These are phyloP conservation scores for Pseudogymnoascus sp. DNA, from an alignment of 2,329 filamentous ascomycete genomes.

Conservation along the genomic window DNA sequence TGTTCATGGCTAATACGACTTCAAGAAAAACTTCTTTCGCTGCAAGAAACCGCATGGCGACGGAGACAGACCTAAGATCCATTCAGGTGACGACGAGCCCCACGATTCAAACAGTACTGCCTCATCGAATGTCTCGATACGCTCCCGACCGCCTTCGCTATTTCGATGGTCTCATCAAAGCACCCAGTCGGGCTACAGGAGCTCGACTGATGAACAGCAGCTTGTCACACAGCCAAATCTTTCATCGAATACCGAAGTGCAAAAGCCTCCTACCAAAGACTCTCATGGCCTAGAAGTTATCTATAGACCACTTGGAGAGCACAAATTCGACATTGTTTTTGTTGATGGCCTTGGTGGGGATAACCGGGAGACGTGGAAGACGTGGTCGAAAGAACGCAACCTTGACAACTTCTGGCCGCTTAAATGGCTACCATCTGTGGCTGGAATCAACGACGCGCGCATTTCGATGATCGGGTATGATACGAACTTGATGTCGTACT, in stretches of 20 bases:
- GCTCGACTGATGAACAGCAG: background rate
- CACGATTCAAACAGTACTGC: background rate
- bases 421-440: slow-evolving; percentile 29
- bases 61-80: background rate
- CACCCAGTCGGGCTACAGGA: background rate
- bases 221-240: background rate
- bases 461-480: slow-evolving; percentile 34
- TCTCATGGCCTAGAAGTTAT: background rate
- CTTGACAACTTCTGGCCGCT: slow-evolving; percentile 30
- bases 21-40: background rate
- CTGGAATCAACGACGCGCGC: slow-evolving; percentile 27
- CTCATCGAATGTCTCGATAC: background rate
- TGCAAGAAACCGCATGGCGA: background rate
- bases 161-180: background rate
- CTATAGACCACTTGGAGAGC: background rate
- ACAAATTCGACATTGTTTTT: slow-evolving; percentile 27
- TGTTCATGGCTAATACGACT: background rate
- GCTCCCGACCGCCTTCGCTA: background rate
- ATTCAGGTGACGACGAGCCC: background rate
- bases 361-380: slow-evolving; percentile 32
- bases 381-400: slow-evolving; percentile 28
- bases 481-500: slow-evolving; percentile 21
- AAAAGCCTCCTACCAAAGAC: background rate
- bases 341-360: slow-evolving; percentile 34
- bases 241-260: background rate